Base-by-base conservation (phyloP, 1,139 yeast genomes). In the Magnusiomyces sp. region DNA sequence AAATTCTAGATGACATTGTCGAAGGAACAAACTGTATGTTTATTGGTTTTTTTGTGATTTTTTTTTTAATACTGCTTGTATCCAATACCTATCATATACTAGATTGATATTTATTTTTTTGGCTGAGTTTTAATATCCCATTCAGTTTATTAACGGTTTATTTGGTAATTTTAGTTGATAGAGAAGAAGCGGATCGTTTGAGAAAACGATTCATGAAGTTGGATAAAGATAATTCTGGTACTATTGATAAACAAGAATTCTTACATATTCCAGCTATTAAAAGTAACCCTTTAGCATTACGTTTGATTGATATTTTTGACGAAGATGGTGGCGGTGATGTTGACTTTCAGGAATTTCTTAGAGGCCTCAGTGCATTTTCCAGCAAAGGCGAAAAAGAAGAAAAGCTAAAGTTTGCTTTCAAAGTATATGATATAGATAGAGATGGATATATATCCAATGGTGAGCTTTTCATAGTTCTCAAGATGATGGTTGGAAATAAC, bases 391-490 rank as follows among this genome's bases (percentile, higher is more conserved):
- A 84, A 44, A 80, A 81, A 54, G 83, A 81, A 49, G 97, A 89
- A 57, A 92, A 92, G 67, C 73, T 92, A 55, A 74, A 73, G 63
- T 92, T 94, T 72, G 95, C 97, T 23, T 94, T 94, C 70, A 86
- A 82, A 62, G 88, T 94, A 17, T 94, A 92, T 63, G 99, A 94
- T 63, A 89, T 94, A 56, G 99, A 94, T 66, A 75, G 90, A 50
- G 99, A 94, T 64, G 98, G 98, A 0, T 89, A 66, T 62, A 87
- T 94, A 44, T 90, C 97, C 3, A 92, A 92, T 62, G 98, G 98
- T 20, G 99, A 94, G 67, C 70, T 94, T 52, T 94, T 83, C 62
- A 76, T 92, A 46, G 97, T 94, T 43, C 74, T 94, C 71, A 87
- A 92, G 68, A 86, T 88, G 81, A 94, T 94, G 98, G 98, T 92